Base-by-base conservation (phyloP, 2,329 filamentous ascomycete genomes). In the Neurospora sp. region DNA sequence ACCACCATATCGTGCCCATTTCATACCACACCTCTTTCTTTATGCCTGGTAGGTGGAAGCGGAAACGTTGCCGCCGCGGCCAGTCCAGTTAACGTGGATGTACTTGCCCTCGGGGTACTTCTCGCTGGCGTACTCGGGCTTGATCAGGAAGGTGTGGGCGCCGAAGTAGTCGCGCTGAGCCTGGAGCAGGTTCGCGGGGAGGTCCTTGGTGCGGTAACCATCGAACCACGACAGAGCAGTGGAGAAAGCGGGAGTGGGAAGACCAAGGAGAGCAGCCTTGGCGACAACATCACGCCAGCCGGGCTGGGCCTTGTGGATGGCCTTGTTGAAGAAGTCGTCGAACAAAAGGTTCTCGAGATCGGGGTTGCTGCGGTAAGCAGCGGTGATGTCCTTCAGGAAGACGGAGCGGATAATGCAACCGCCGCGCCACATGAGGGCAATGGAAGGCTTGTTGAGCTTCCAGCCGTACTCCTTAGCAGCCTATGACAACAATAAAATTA, bases 381-480 rank as follows among this genome's bases (percentile, higher is more conserved):
- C 91, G 77, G 96, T 99, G 85, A 99, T 99, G 82, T 99, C 95
- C 90, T 98, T 98, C 76, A 99, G 86, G 93, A 99, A 99, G 80
- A 99, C 96, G 75, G 96, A 98, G 83, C 96, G 95, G 85, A 99
- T 99, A 79, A 99, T 99, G 89, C 96, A 99, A 77, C 96, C 96
- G 85, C 96, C 96, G 82, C 96, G 93, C 96, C 96, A 99, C 96
- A 99, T 99, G 80, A 99, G 91, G 77, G 96, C 96, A 79, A 99
- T 99, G 78, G 96, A 97, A 75, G 96, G 96, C 91, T 98, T 98
- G 91, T 99, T 97, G 77, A 99, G 91, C 89, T 97, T 97, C 96
- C 96, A 99, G 77, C 84, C 83, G 86, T 96, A 99, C 83, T 98
- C 92, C 83, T 91, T 93, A 83, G 95, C 96, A 77, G 96, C 95